Percentiles rank a stretch among this genome's conserved stretches.
phyloP scores from a whole-genome alignment of 2,329 filamentous ascomycete species.

The Colletotrichum sp. region DNA sequence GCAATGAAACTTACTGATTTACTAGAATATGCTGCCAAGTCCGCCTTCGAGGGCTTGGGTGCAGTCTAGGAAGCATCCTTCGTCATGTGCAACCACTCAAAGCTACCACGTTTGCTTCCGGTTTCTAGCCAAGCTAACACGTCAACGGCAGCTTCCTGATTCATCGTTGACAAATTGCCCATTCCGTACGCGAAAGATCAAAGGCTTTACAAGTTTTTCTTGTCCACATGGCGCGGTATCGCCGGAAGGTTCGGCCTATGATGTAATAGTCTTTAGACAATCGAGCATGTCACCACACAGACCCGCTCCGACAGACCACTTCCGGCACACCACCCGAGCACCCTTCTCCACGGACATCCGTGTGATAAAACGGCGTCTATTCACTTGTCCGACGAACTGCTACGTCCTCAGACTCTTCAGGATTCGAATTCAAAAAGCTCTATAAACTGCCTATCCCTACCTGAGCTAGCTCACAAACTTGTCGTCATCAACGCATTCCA shows the following conservation, averaged over 20 bases:
- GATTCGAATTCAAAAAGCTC: neutral
- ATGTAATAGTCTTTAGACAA: conserved; percentile 10
- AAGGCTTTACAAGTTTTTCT: neutral
- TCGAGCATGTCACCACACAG: conserved; percentile 13
- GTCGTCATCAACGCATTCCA: neutral
- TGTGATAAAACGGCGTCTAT: neutral
- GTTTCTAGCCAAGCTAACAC: neutral
- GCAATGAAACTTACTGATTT: neutral
- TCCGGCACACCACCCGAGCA: neutral
- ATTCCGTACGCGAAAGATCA: neutral
- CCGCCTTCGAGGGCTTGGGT: neutral
- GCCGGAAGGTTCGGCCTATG: conserved; percentile 12
- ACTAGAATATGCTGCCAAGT: neutral
- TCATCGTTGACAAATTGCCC: neutral
- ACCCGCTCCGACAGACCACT: conserved; percentile 13
- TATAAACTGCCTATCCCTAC: neutral
- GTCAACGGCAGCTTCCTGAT: neutral
- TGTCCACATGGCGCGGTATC: neutral
- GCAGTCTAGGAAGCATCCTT: neutral
- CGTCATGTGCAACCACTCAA: neutral
- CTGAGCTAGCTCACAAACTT: neutral
- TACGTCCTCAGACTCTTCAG: neutral
- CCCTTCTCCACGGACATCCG: conserved; percentile 13
- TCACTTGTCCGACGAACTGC: neutral
- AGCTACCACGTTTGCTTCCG: neutral